Base-by-base conservation (phyloP, 768 basidiomycete species). In the Boletales sp. region DNA sequence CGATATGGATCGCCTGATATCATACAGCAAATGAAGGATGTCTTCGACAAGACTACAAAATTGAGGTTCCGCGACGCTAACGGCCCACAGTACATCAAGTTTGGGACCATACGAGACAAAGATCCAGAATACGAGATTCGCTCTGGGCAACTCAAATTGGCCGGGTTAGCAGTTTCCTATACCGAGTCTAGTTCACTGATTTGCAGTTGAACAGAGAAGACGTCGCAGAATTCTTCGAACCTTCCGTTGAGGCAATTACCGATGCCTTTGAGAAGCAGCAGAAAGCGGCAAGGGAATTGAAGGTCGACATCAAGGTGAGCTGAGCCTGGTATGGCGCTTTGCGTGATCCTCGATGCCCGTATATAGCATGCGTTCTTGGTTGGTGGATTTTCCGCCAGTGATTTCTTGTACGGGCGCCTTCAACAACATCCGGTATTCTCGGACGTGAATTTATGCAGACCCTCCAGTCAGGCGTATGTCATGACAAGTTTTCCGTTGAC, bases 341-440 rank as follows among this genome's bases (percentile, higher is more conserved):
- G 13, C 10, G 8, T 13, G n/a, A 3, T 0, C 2, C 8, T 31
- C 40, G 7, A 57, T 18, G 8, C 11, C 31, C 6, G 3, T 31
- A 2, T 31, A 5, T 31, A 68, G 69, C 48, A 67, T 12, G 68
- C 74, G 17, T 72, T 78, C 37, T 69, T 83, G 3, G 77, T 80
- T 2, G 78, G 79, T 2, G 77, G 78, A 0, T 80, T 78, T 51
- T 72, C 74, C 0, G 73, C 75, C 10, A 79, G 70, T 44, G 72
- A 73, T 21, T 79, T 69, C 63, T 57, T 81, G 14, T 78, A 72
- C 45, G 52, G 52, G 8, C 65, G 67, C 30, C 71, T 83, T 15
- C 70, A 72, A n/a, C 36, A 37, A 3, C 36, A 37, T 39, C 19
- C 19, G 10, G 38, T 21, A 13, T 39, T 39, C 21, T 61, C 67